Base-by-base conservation (phyloP, 2,329 filamentous ascomycete species). In the Lachnellula occidentalis region DNA sequence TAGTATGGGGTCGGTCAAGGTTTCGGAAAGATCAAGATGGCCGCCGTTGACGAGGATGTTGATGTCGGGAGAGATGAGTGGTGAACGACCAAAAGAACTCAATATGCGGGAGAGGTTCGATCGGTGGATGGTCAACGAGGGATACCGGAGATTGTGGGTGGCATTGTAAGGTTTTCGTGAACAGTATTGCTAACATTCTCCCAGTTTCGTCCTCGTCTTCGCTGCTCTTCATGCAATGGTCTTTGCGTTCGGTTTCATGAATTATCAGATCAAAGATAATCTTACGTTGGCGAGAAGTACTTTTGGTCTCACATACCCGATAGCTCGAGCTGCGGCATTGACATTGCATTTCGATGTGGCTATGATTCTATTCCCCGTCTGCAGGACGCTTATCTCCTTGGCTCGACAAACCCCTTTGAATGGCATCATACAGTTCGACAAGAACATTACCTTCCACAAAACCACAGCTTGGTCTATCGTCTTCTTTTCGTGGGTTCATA, bases 381-480 rank as follows among this genome's bases (percentile, higher is more conserved):
- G 89, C 75, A 81, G 89, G 56, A 94, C 88, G 12, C 80, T 94
- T 64, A 90, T 94, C 67, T 94, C 88, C 51, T 80, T 92, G 58
- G 80, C 86, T 50, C 82, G 89, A 58, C 87, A 90, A 68, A 94
- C 89, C 6, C 87, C 89, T 7, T 77, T 94, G 54, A 92, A 92
- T 70, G 88, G 89, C 62, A 89, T 94, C 67, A 87, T 95, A 62
- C 89, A 90, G 64, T 91, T 94, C 71, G 88, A 91, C 74, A 92
- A 91, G 78, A 91, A 92, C 73, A 91, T 92, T 70, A 89, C 87
- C 45, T 92, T 94, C 73, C 89, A 94, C 75, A 92, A 90, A 73
- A 83, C 80, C 48, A 88, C 88, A 24, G 89, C 87, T 5, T 94
- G 88, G 88, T 91, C 88, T 22, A 91, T 95, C 65, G 85, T 94